Conservation (phyloP, 2,329 filamentous ascomycete species). For the Elsinoe perseae region DNA sequence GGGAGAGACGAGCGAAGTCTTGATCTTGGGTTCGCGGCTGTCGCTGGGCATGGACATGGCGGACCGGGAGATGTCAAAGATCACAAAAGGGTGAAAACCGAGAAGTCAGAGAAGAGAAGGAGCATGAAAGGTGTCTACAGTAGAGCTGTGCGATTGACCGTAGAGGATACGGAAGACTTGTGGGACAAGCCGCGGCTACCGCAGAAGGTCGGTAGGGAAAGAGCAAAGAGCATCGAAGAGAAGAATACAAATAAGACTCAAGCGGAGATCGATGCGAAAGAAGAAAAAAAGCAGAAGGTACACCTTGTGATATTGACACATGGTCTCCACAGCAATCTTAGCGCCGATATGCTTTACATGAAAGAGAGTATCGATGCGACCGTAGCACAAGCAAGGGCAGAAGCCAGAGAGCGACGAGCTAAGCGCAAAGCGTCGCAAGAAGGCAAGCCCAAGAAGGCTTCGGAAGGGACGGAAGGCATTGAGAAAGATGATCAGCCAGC, state of each 20-base stretch:
- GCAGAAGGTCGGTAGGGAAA: slow-evolving; percentile 19
- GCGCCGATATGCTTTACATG: slow-evolving; percentile 91
- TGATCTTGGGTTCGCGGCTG: slow-evolving; percentile 53
- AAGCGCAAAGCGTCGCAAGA: slow-evolving; percentile 16
- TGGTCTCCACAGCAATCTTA: slow-evolving; percentile 89
- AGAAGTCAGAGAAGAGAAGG: slow-evolving; percentile 47
- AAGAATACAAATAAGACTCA: slow-evolving; percentile 19
- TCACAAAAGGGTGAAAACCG: slow-evolving; percentile 59
- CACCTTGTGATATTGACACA: slow-evolving; percentile 91
- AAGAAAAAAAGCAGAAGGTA: slow-evolving; percentile 63
- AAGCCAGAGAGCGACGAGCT: slow-evolving; percentile 54
- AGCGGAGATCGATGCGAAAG: slow-evolving; percentile 21
- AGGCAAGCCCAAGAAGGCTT: slow-evolving; percentile 32
- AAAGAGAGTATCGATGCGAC: slow-evolving; percentile 94
- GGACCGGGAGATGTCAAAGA: slow-evolving; percentile 66
- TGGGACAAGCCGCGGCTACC: slow-evolving; percentile 91
- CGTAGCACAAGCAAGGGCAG: slow-evolving; percentile 63
- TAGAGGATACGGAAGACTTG: slow-evolving; percentile 80
- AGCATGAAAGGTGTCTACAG: slow-evolving; percentile 75
- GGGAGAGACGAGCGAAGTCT: slow-evolving; percentile 80
- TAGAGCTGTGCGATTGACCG: slow-evolving; percentile 64
- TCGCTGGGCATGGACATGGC: slow-evolving; percentile 46
- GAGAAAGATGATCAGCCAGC: slow-evolving; percentile 26
- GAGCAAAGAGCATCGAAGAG: slow-evolving; percentile 18
- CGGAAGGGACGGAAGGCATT: slow-evolving; percentile 31